Evolutionary conservation across 2,329 filamentous ascomycete genomes (phyloP).

Genomic region (Apiospora marii): DNA sequence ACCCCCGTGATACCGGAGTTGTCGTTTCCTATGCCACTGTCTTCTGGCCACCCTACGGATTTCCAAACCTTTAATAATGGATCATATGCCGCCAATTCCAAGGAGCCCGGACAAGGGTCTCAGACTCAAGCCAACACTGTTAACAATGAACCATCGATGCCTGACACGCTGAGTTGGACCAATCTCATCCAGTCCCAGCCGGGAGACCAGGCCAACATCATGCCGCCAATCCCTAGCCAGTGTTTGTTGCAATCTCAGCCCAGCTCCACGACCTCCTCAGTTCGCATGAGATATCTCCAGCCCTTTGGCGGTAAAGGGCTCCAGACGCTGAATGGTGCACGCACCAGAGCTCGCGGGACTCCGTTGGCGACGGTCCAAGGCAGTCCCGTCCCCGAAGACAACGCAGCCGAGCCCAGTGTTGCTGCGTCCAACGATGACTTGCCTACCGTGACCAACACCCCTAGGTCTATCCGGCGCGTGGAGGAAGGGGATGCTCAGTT

Average conservation of each 20-base stretch:
- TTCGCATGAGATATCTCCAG: constrained; percentile 57
- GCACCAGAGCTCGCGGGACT: constrained; percentile 42
- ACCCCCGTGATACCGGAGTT: constrained; percentile 58
- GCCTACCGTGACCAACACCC: constrained; percentile 43
- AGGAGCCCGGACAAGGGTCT: constrained; percentile 37
- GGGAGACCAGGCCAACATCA: constrained; percentile 37
- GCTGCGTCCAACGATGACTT: constrained; percentile 38
- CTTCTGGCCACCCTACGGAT: constrained; percentile 51
- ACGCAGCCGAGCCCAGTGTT: constrained; percentile 31
- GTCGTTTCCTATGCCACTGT: constrained; percentile 49
- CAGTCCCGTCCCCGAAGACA: constrained; percentile 32
- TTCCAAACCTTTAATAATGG: constrained; percentile 47
- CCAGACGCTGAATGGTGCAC: constrained; percentile 57
- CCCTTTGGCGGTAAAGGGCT: constrained; percentile 65
- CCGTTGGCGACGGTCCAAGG: constrained; percentile 42
- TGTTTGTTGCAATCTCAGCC: constrained; percentile 60
- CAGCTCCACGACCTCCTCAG: constrained; percentile 60
- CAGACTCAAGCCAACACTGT: constrained; percentile 39
- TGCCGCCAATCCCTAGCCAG: constrained; percentile 59
- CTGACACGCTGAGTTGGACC: constrained; percentile 64
- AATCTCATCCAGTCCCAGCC: constrained; percentile 51
- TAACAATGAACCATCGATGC: constrained; percentile 53
- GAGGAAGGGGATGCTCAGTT: constrained; percentile 35
- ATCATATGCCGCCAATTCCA: constrained; percentile 46
- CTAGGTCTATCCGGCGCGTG: constrained; percentile 37